Percentiles rank a stretch among this genome's conserved stretches.
Evolutionary conservation across 345 rosid species (phyloP).

Genomic region (Conringia planisiliqua): DNA sequence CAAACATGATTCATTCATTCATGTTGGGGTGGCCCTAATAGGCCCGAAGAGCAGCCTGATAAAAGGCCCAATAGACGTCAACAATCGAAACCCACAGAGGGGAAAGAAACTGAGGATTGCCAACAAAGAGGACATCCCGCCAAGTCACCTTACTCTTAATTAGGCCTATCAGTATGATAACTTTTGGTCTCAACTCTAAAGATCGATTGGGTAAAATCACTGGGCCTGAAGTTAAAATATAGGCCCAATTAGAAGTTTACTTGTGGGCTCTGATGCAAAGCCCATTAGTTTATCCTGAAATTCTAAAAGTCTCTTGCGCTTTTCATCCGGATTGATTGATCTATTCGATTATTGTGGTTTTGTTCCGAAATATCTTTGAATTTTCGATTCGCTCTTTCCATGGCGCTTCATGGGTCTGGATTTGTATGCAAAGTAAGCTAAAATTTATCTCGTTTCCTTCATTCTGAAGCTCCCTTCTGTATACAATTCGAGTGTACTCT

Average conservation of each 20-base stretch:
- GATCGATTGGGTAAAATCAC: background rate
- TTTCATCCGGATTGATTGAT: background rate
- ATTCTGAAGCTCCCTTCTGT: background rate
- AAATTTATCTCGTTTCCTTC: background rate
- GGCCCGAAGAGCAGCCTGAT: too few relatives aligned
- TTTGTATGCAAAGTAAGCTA: slow-evolving; percentile 38
- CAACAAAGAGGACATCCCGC: too few relatives aligned
- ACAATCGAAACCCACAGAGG: too few relatives aligned
- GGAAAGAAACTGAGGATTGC: too few relatives aligned
- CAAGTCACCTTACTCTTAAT: too few relatives aligned
- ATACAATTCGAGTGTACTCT: background rate
- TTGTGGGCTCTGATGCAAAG: background rate
- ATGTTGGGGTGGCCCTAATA: too few relatives aligned
- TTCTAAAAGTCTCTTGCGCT: background rate
- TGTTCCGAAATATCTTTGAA: background rate
- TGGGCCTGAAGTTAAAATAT: background rate
- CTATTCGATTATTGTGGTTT: background rate
- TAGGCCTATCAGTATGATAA: too few relatives aligned
- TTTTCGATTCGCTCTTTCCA: slow-evolving; percentile 7
- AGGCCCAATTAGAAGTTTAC: background rate
- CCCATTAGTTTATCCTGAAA: slow-evolving; percentile 3
- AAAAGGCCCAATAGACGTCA: too few relatives aligned
- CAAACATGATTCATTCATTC: background rate
- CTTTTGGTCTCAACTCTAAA: too few relatives aligned
- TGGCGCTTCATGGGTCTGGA: slow-evolving; percentile 45